phyloP scores from a whole-genome alignment of 148 eudicot genomes.

The Rhododendron williamsianum region DNA sequence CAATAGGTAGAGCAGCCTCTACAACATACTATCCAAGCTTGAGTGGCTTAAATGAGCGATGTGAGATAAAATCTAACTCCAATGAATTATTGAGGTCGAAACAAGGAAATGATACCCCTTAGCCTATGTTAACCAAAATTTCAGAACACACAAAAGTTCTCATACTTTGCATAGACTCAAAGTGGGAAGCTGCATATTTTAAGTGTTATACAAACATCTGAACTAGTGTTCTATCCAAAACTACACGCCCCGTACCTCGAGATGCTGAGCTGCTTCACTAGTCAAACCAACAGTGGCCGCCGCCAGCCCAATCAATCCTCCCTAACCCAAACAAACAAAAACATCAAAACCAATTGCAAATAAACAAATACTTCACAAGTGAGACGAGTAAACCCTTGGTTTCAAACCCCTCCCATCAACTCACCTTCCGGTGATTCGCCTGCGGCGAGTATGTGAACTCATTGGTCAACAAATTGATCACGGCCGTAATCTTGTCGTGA shows the following conservation, averaged over 20 bases:
- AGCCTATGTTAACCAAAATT: not conserved
- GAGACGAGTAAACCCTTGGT: not conserved
- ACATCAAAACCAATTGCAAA: not conserved
- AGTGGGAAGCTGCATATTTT: not conserved
- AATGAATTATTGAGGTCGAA: not conserved
- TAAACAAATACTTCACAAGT: not conserved
- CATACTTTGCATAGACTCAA: not conserved
- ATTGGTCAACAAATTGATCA: slow-evolving; percentile 66
- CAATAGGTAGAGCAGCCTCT: too few species aligned
- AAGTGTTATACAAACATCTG: not conserved
- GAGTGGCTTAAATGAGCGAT: too few species aligned
- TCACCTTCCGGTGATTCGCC: slow-evolving; percentile 85
- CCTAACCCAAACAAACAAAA: slow-evolving; percentile 37
- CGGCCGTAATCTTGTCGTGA: slow-evolving; percentile 78
- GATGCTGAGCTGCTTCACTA: slow-evolving; percentile 88
- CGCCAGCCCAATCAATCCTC: slow-evolving; percentile 97
- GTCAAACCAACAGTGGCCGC: slow-evolving; percentile 96
- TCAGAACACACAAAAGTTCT: not conserved
- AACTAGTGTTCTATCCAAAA: not conserved
- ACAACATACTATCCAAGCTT: too few species aligned
- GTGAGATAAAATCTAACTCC: too few species aligned
- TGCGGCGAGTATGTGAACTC: slow-evolving; percentile 78
- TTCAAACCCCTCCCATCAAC: not conserved
- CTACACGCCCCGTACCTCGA: slow-evolving; percentile 46
- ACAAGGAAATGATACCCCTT: not conserved